These are phyloP conservation scores for Antrodiella citrinella DNA, from an alignment of 768 basidiomycete genomes.

Conservation along the genomic window DNA sequence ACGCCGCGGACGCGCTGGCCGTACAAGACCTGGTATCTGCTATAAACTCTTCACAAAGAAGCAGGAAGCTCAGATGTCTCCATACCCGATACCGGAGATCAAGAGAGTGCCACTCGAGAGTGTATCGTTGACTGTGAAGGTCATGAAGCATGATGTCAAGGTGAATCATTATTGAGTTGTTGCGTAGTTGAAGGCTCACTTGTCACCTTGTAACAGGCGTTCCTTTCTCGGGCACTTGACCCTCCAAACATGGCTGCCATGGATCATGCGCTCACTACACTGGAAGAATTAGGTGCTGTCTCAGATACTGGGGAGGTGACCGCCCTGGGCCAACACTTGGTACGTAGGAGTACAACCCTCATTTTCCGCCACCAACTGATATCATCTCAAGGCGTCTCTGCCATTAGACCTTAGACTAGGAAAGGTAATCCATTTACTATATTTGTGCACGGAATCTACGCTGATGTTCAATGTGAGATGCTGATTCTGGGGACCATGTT, in stretches of 20 bases:
- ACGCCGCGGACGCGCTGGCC: conserved; percentile 83
- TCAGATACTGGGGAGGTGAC: conserved; percentile 58
- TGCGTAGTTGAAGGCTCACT: not conserved
- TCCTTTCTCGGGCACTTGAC: conserved; percentile 70
- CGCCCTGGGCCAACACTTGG: conserved; percentile 76
- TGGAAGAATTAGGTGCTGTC: conserved; percentile 76
- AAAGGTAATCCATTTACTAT: conserved; percentile 43
- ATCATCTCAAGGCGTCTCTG: conserved; percentile 52
- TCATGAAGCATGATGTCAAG: conserved; percentile 72
- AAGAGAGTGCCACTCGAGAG: conserved; percentile 79
- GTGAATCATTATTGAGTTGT: conserved; percentile 24
- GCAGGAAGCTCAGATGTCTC: conserved; percentile 59
- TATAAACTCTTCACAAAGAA: conserved; percentile 81
- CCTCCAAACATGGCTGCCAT: conserved; percentile 73
- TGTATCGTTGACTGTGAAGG: conserved; percentile 75
- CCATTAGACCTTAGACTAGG: conserved; percentile 83
- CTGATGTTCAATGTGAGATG: conserved; percentile 44
- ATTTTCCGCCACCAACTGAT: too few species aligned
- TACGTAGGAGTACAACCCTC: too few species aligned
- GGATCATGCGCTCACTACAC: conserved; percentile 63
- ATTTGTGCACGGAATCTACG: too few species aligned
- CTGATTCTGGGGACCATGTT: conserved; percentile 80
- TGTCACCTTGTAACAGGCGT: conserved; percentile 32
- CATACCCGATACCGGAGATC: conserved; percentile 83
- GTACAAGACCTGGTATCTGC: conserved; percentile 75